A percentile compares a stretch with the other conserved stretches of the same genome.
These are phyloP conservation scores for Beauveria rudraprayagi DNA, from an alignment of 2,329 filamentous ascomycete genomes.

Conservation along the genomic window DNA sequence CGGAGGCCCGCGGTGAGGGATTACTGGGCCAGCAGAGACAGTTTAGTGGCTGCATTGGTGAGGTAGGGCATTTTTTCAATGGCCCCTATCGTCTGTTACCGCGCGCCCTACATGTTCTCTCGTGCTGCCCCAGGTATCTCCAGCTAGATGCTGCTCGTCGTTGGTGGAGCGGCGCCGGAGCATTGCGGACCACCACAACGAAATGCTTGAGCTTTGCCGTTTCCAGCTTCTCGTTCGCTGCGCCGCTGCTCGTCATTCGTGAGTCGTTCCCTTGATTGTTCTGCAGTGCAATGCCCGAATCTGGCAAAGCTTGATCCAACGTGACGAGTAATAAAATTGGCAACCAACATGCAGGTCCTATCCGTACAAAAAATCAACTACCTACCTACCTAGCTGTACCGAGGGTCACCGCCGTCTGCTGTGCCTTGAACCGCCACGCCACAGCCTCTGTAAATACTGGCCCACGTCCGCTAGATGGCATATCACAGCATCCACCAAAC, in stretches of 20 bases:
- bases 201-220: background rate
- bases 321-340: background rate
- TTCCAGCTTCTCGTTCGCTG: background rate
- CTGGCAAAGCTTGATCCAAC: background rate
- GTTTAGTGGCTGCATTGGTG: background rate
- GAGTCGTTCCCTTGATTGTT: background rate
- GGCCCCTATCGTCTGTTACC: constrained; percentile 3
- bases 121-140: background rate
- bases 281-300: background rate
- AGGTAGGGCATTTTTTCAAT: background rate
- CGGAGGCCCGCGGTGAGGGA: background rate
- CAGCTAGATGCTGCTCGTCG: background rate
- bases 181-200: background rate
- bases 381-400: background rate
- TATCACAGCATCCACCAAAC: background rate
- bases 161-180: constrained; percentile 3
- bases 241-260: background rate
- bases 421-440: background rate
- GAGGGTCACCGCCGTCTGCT: background rate
- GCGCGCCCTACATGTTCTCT: background rate
- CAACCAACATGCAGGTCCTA: background rate
- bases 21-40: constrained; percentile 2
- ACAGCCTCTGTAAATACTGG: background rate
- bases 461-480: background rate
- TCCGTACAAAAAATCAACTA: background rate